Base-by-base conservation (phyloP, 2,329 filamentous ascomycete genomes). In the Pyrenophora tritici-repentis region DNA sequence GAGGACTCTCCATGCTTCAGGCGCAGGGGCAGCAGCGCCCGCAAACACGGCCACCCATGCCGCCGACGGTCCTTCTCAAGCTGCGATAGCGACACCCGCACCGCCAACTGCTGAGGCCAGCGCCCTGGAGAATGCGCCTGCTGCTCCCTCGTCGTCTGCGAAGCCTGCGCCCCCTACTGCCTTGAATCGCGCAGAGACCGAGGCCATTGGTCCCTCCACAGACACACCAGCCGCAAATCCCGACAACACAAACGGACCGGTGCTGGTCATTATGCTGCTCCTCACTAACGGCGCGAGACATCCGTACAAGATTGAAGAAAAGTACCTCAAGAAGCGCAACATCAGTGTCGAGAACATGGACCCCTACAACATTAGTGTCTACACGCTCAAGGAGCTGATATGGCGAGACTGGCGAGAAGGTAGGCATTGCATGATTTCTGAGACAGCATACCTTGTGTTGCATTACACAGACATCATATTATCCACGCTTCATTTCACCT, bases 381-480 rank as follows among this genome's bases (percentile, higher is more conserved):
- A 97, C 72, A 96, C 90, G 3, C 78, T 97, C 59, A 97, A 97
- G 75, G 91, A 97, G 76, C 78, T 97, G 68, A 96, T 97, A 70
- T 83, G 94, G 78, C 83, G 90, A 65, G 92, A 97, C 73, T 97
- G 93, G 93, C 83, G 91, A 62, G 87, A 86, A 64, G 90, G 82
- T 83, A 76, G 48, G 70, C 60, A 48, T 46, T 16, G 31, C 38
- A 40, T 35, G 16, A 29, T 35, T 13, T 37, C 43, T 9, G 17
- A 33, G 10, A 20, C 16, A 36, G 16, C 14, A 13, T 12, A 12
- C 36, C n/a, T 37, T 14, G 13, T 10, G 8, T 17, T 3, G 10
- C 33, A 42, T 34, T 48, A 32, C 40, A 7, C 22, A 20, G 34
- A n/a, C n/a, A n/a, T n/a, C n/a, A n/a, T n/a, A n/a, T n/a, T n/a